Conservation (phyloP, 179 eudicot genomes). For the Corrigiola litoralis region DNA sequence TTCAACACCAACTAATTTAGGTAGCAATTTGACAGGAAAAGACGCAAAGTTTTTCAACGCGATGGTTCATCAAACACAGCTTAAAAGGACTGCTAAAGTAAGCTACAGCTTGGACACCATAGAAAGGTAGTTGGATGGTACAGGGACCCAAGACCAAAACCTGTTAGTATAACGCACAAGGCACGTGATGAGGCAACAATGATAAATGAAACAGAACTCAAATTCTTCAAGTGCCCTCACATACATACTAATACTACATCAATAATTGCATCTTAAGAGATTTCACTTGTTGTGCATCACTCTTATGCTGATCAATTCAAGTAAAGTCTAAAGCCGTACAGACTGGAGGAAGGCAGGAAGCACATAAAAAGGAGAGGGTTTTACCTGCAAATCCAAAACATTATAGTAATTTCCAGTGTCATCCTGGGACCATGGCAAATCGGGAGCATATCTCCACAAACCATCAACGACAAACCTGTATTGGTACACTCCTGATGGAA, state of each 20-base stretch:
- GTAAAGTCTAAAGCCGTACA: neutral
- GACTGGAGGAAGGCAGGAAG: neutral
- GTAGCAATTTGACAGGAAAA: neutral
- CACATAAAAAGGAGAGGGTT: neutral
- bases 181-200: neutral
- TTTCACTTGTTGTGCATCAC: neutral
- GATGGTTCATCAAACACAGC: too few species aligned
- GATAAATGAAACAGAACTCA: neutral
- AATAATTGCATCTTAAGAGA: neutral
- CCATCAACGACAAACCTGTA: slow-evolving; percentile 86
- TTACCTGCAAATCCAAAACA: slow-evolving; percentile 71
- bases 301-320: neutral
- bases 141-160: neutral
- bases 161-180: neutral
- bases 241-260: neutral
- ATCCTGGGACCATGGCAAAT: slow-evolving; percentile 64
- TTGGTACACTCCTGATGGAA: slow-evolving; percentile 83
- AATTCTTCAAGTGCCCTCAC: neutral
- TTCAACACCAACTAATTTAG: too few species aligned
- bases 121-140: neutral
- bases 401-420: slow-evolving; percentile 72
- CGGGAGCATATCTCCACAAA: slow-evolving; percentile 60
- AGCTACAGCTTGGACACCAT: neutral
- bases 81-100: too few species aligned
- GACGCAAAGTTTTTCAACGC: neutral